Evolutionary conservation across 257 asterid genomes (phyloP).

Genomic region (Solanum lignicaule): DNA sequence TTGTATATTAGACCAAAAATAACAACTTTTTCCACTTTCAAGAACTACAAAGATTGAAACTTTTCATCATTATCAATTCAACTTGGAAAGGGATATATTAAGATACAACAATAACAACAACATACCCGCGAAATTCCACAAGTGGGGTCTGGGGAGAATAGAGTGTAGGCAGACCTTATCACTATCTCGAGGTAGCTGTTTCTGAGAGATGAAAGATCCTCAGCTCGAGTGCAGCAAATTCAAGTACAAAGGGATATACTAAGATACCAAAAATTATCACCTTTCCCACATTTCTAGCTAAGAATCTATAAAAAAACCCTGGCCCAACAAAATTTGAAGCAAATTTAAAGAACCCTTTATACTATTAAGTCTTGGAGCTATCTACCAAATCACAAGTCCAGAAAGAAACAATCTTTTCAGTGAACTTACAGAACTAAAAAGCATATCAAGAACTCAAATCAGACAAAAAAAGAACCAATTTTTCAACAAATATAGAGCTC

Average conservation of each 20-base stretch:
- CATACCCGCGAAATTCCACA: neutral
- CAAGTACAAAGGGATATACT: neutral
- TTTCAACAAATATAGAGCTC: neutral
- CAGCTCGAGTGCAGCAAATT: neutral
- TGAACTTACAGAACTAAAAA: conserved; percentile 1
- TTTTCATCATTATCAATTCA: conserved; percentile 20
- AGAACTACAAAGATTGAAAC: conserved; percentile 2
- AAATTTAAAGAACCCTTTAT: neutral
- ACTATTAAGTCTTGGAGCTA: neutral
- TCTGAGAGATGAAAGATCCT: neutral
- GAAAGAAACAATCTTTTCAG: neutral
- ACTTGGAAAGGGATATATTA: neutral
- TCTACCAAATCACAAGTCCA: neutral
- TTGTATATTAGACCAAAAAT: neutral
- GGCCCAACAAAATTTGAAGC: neutral
- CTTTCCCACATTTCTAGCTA: neutral
- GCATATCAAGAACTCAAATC: conserved; percentile 8
- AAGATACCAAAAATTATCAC: neutral
- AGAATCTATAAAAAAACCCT: neutral
- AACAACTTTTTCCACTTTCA: conserved; percentile 1
- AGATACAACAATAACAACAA: neutral
- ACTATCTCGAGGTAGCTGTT: neutral
- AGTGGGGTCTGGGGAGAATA: neutral
- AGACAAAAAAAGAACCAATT: conserved; percentile 9
- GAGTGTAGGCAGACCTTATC: neutral